Conservation (phyloP, 1,284 basidiomycete genomes). For the Puccinia horiana region DNA sequence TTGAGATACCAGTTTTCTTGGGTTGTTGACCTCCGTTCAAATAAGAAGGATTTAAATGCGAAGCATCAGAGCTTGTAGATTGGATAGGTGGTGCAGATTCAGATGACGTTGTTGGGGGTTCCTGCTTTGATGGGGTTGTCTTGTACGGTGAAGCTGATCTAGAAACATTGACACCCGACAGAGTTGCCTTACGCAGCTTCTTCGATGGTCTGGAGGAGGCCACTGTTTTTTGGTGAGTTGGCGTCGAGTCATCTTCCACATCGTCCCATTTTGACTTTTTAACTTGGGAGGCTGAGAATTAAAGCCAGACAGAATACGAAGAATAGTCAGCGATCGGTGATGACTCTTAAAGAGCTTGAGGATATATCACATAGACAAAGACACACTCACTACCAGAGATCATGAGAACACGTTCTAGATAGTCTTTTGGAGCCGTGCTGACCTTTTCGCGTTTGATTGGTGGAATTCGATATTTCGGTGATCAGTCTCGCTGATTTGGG, state of each 20-base stretch:
- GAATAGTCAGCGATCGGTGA: background rate
- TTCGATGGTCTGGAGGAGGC: constrained; percentile 27
- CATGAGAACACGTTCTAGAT: background rate
- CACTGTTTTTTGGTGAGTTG: background rate
- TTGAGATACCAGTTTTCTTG: constrained; percentile 50
- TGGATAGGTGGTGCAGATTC: constrained; percentile 48
- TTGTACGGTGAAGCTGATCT: constrained; percentile 28
- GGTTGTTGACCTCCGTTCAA: constrained; percentile 23
- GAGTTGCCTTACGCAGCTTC: constrained; percentile 18
- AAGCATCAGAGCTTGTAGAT: constrained; percentile 14
- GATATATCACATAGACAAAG: background rate
- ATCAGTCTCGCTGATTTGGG: too few relatives aligned
- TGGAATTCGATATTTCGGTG: too few relatives aligned
- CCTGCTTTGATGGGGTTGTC: background rate
- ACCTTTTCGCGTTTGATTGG: background rate
- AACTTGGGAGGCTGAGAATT: constrained; percentile 2
- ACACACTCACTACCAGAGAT: background rate
- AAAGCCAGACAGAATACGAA: background rate
- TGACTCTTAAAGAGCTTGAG: background rate
- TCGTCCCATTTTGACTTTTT: constrained; percentile 49
- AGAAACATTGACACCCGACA: constrained; percentile 45
- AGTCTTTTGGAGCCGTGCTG: background rate
- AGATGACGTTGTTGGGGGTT: background rate
- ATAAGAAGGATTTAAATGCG: constrained; percentile 36
- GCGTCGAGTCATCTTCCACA: constrained; percentile 17